Percentiles rank a stretch among this genome's conserved stretches.
Conservation (phyloP, 306 rosid species). For the Prosopis cineraria region DNA sequence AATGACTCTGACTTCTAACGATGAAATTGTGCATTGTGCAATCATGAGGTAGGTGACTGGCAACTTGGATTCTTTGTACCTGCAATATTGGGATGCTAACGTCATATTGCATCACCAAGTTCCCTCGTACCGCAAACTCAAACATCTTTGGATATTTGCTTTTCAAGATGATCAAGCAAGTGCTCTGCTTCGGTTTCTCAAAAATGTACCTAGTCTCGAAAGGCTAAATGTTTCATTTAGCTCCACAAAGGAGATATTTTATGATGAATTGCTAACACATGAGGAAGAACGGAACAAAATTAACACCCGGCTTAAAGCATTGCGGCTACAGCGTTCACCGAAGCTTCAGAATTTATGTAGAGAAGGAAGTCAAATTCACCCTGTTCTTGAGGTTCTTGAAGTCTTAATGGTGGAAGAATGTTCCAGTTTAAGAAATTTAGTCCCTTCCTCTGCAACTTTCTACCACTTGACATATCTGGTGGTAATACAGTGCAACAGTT, state of each 20-base stretch:
- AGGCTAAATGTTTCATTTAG: background rate
- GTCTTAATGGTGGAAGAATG: accelerated
- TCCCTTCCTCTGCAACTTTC: background rate
- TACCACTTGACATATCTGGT: background rate
- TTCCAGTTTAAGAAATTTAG: background rate
- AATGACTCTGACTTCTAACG: too few relatives aligned
- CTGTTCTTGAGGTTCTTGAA: background rate
- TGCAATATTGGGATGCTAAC: too few relatives aligned
- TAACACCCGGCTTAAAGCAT: background rate
- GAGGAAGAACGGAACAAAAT: too few relatives aligned
- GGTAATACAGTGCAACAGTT: background rate
- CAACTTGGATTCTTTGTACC: background rate
- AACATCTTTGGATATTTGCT: accelerated
- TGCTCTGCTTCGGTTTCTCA: background rate
- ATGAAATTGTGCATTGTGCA: too few relatives aligned
- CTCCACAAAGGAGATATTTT: background rate
- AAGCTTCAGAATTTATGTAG: background rate
- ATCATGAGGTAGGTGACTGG: background rate
- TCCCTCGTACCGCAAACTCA: too few relatives aligned
- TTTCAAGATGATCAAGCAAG: background rate
- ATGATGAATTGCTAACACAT: background rate
- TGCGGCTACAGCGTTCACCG: background rate
- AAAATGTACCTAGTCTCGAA: background rate
- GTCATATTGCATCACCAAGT: too few relatives aligned
- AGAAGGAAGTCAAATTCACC: background rate